Base-by-base conservation (phyloP, 306 rosid genomes). In the apple (Malus domestica) region DNA sequence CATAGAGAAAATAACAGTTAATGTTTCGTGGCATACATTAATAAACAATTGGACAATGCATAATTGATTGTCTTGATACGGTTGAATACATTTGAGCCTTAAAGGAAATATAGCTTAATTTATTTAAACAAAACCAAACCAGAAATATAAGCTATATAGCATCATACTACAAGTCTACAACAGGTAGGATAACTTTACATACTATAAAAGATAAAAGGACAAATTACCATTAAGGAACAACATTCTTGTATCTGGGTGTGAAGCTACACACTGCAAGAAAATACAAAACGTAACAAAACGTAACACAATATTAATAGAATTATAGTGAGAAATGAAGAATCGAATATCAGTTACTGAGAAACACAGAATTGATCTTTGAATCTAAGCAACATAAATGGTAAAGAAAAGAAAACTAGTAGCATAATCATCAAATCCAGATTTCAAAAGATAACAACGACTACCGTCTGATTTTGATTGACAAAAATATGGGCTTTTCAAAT, bases 231-330 rank as follows among this genome's bases (percentile, higher is more conserved):
- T 86, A 44, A 94, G 90, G 83, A 94, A 94, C 81, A 83, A 68
- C 89, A 90, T 87, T 85, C 93, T 89, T 72, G 98, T 94, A 23
- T 90, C 90, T 19, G 93, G 89, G 78, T 94, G 95, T 78, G 98
- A 90, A n/a, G 98, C 98, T 72, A 90, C 95, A 44, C 94, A 90
- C 96, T 94, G 88, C 63, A 76, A 75, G 79, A 85, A 60, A 62
- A 76, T 13, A 55, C 23, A 72, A 61, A 27, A 67, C n/a, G 19
- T 38, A 40, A 55, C 23, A 72, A 61, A 27, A 67, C n/a, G 19
- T 38, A 40, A 78, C 10, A 76, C 55, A 81, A 59, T 68, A 67
- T 33, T 55, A 57, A 62, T 63, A 63, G 59, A 46, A 46, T 19
- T 38, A 30, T 59, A 44, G 58, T 45, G 46, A 49, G 40, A 74